A percentile compares a stretch with the other conserved stretches of the same genome.
phyloP scores from a whole-genome alignment of 495 filamentous ascomycete species.

The Massariosphaeria phaeospora region DNA sequence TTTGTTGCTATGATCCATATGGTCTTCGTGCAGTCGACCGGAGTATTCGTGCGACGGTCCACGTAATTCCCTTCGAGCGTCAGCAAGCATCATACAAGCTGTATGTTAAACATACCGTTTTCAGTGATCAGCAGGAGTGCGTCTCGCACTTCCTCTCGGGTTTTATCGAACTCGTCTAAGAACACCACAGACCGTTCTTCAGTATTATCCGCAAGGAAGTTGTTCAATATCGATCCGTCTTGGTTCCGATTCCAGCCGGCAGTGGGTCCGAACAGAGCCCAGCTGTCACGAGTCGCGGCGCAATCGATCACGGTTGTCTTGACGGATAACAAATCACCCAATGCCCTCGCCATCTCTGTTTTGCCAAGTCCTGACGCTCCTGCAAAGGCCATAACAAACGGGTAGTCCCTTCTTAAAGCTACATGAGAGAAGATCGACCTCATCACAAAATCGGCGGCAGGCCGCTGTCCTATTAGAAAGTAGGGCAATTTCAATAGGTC shows the following conservation, averaged over 20 bases:
- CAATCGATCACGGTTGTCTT: conserved; percentile 46
- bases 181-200: conserved; percentile 48
- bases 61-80: conserved; percentile 39
- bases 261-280: conserved; percentile 48
- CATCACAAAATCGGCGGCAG: conserved; percentile 39
- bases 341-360: conserved; percentile 23
- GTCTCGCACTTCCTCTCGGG: conserved; percentile 34
- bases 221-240: conserved; percentile 47
- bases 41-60: conserved; percentile 44
- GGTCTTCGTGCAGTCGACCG: conserved; percentile 50
- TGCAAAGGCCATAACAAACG: conserved; percentile 28
- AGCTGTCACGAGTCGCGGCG: conserved; percentile 38
- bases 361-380: conserved; percentile 24
- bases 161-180: conserved; percentile 58
- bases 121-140: conserved; percentile 18
- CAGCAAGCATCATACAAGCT: not conserved
- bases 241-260: conserved; percentile 39
- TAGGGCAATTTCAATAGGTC: conserved; percentile 44
- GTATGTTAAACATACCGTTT: conserved; percentile 5
- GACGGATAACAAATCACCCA: conserved; percentile 38
- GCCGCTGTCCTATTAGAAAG: conserved; percentile 46
- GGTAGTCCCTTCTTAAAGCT: conserved; percentile 22
- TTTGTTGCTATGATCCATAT: conserved; percentile 57
- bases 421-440: conserved; percentile 39
- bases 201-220: conserved; percentile 47